phyloP scores from a whole-genome alignment of 78 protist species.

The Ministeria vibrans region DNA sequence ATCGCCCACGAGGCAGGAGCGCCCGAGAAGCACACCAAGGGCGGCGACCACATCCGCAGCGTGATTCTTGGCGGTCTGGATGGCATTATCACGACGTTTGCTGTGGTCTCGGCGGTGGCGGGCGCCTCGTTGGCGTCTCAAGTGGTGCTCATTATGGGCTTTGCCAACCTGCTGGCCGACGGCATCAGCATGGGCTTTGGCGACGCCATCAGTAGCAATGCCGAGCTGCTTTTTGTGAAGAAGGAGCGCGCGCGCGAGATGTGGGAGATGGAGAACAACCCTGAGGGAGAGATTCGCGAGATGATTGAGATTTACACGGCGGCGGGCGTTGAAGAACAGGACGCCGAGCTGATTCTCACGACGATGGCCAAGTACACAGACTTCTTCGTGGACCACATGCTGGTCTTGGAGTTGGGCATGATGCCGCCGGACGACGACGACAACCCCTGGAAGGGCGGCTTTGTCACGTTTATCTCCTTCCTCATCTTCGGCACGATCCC shows the following conservation, averaged over 20 bases:
- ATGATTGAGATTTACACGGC: conserved; percentile 56
- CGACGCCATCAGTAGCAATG: conserved; percentile 51
- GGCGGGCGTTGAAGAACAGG: conserved; percentile 50
- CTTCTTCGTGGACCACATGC: conserved; percentile 31
- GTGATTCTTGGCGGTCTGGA: conserved; percentile 76
- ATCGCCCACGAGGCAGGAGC: conserved; percentile 4
- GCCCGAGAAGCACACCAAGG: conserved; percentile 14
- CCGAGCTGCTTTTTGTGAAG: conserved; percentile 48
- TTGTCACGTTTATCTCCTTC: conserved; percentile 3
- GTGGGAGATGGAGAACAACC: conserved; percentile 49
- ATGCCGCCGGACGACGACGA: conserved; percentile 27
- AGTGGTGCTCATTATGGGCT: conserved; percentile 61
- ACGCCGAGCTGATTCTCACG: conserved; percentile 23
- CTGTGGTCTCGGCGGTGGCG: conserved; percentile 54
- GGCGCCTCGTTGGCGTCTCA: conserved; percentile 55
- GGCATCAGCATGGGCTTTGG: conserved; percentile 83
- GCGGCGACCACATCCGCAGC: conserved; percentile 53
- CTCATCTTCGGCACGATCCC: conserved; percentile 29
- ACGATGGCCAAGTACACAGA: conserved; percentile 18
- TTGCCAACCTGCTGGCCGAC: conserved; percentile 74
- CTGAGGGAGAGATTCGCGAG: conserved; percentile 45
- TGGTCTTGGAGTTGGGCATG: conserved; percentile 42
- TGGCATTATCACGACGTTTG: conserved; percentile 78
- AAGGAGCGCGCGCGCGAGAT: conserved; percentile 45
- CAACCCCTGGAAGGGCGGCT: conserved; percentile 7